A percentile compares a stretch with the other conserved stretches of the same genome.
These are phyloP conservation scores for Fistulifera solaris DNA, from an alignment of 108 stramenopile species.

Conservation along the genomic window DNA sequence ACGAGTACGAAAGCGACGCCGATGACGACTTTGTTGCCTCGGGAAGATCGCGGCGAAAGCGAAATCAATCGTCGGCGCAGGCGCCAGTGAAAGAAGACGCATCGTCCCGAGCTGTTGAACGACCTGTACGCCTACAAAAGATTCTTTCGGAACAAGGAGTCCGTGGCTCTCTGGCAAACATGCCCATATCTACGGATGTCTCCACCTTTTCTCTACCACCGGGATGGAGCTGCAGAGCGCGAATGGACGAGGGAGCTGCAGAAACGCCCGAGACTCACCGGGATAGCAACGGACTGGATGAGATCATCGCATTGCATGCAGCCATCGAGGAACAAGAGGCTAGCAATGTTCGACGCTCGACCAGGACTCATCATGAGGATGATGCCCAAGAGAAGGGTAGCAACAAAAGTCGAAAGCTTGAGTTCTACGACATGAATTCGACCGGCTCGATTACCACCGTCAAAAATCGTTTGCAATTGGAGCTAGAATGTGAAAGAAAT, in stretches of 20 bases:
- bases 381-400: neutral
- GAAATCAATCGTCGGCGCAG: constrained; percentile 1
- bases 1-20: constrained; percentile 66
- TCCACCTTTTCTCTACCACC: constrained; percentile 29
- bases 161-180: constrained; percentile 33
- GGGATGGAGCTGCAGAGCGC: constrained; percentile 32
- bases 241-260: constrained; percentile 5
- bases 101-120: constrained; percentile 33
- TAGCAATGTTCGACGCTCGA: constrained; percentile 23
- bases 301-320: constrained; percentile 20
- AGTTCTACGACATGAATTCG: neutral
- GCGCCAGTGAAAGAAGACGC: constrained; percentile 22
- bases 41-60: constrained; percentile 21
- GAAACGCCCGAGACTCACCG: neutral
- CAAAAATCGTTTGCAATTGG: constrained; percentile 45
- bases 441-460: neutral
- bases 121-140: constrained; percentile 26
- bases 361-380: constrained; percentile 11
- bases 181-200: constrained; percentile 22
- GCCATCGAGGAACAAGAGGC: constrained; percentile 20
- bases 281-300: constrained; percentile 20
- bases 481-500: constrained; percentile 40
- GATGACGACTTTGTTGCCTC: constrained; percentile 34
- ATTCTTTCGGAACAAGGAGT: constrained; percentile 32
- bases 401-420: neutral